Evolutionary conservation across 805 yeast genomes (phyloP).

Genomic region (Monosporozyma solicola): DNA sequence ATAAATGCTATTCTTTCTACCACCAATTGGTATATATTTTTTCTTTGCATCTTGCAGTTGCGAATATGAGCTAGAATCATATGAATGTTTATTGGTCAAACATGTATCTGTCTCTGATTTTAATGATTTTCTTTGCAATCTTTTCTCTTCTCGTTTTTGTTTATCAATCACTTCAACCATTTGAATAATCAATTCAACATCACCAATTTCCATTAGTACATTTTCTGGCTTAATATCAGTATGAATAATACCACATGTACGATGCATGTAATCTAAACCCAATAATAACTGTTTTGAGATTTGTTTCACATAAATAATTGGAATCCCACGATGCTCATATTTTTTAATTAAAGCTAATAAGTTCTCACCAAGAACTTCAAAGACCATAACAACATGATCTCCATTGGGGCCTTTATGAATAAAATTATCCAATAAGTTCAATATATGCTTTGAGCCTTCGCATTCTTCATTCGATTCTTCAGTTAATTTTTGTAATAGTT

Average conservation of each 20-base stretch:
- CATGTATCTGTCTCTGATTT: slow-evolving; percentile 7
- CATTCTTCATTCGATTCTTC: slow-evolving; percentile 29
- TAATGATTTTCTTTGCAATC: slow-evolving; percentile 34
- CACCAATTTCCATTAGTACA: slow-evolving; percentile 71
- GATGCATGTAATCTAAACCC: slow-evolving; percentile 57
- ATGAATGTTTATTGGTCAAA: background rate
- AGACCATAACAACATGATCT: slow-evolving; percentile 90
- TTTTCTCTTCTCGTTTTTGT: slow-evolving; percentile 37
- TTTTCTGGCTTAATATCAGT: slow-evolving; percentile 75
- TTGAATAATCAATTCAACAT: slow-evolving; percentile 66
- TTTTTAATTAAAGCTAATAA: slow-evolving; percentile 74
- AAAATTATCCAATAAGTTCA: slow-evolving; percentile 74
- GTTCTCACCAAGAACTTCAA: slow-evolving; percentile 94
- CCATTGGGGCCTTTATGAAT: slow-evolving; percentile 88
- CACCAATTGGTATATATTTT: background rate
- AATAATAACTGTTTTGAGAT: slow-evolving; percentile 69
- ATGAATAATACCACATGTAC: slow-evolving; percentile 61
- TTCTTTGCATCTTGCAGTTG: background rate
- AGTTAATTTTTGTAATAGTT: slow-evolving; percentile 53
- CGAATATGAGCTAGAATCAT: background rate
- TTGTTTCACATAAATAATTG: slow-evolving; percentile 65
- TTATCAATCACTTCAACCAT: slow-evolving; percentile 55
- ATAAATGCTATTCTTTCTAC: background rate
- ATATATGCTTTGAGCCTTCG: slow-evolving; percentile 75
- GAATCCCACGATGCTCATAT: slow-evolving; percentile 72